Conservation (phyloP, 495 filamentous ascomycete genomes). For the Lindgomyces ingoldianus region DNA sequence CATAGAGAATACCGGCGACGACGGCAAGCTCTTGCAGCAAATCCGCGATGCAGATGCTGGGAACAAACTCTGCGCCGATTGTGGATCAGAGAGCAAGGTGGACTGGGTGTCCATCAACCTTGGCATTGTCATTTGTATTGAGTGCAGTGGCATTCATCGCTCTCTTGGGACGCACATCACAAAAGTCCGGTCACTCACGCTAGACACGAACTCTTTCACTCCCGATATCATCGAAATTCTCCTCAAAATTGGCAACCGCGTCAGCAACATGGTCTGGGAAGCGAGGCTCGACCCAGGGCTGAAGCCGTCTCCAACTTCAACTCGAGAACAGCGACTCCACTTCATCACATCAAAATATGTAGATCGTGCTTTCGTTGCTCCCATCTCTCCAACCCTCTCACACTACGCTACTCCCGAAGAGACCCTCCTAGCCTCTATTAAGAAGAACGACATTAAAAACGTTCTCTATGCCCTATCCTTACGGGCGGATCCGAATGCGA, state of each 20-base stretch:
- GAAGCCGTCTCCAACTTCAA: conserved; percentile 74
- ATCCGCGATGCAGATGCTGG: conserved; percentile 89
- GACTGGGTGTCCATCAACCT: conserved; percentile 99
- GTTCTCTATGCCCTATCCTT: conserved; percentile 90
- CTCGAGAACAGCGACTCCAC: conserved; percentile 80
- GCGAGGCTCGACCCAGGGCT: conserved; percentile 68
- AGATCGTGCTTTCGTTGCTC: conserved; percentile 76
- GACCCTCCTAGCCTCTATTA: conserved; percentile 87
- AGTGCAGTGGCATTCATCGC: conserved; percentile 96
- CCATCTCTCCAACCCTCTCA: conserved; percentile 71
- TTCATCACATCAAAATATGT: conserved; percentile 97
- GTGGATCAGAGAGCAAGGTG: conserved; percentile 83
- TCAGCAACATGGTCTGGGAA: conserved; percentile 97
- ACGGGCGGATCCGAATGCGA: conserved; percentile 80
- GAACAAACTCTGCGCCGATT: conserved; percentile 95
- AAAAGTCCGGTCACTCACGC: conserved; percentile 91
- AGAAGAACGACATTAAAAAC: conserved; percentile 88
- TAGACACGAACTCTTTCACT: conserved; percentile 94
- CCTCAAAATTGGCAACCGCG: conserved; percentile 84
- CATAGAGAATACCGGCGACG: conserved; percentile 68
- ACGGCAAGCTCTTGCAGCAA: conserved; percentile 79
- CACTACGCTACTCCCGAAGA: conserved; percentile 82
- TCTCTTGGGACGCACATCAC: conserved; percentile 97
- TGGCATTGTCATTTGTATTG: conserved; percentile 94
- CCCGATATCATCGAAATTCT: conserved; percentile 95